phyloP scores from a whole-genome alignment of 768 basidiomycete genomes.

The Auricularia sp. region DNA sequence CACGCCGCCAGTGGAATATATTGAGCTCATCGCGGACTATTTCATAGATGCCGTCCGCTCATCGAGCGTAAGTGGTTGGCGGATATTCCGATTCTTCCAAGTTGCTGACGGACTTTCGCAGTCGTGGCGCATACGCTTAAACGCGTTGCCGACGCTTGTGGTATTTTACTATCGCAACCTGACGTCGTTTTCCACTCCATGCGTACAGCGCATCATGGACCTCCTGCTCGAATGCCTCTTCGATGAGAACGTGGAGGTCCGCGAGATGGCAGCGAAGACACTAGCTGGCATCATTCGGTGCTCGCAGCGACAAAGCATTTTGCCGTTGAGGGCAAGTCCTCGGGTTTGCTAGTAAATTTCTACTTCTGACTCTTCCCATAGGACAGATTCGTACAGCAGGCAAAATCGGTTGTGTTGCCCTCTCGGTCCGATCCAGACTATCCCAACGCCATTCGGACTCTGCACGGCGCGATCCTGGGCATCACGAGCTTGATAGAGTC shows the following conservation, averaged over 20 bases:
- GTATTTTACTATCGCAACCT: conserved; percentile 90
- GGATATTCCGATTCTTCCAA: conserved; percentile 5
- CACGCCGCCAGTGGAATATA: conserved; percentile 58
- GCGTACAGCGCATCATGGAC: conserved; percentile 67
- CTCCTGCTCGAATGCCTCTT: conserved; percentile 72
- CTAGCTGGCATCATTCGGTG: conserved; percentile 81
- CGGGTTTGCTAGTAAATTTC: conserved; percentile 1
- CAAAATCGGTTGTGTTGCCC: conserved; percentile 34
- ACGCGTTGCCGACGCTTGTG: conserved; percentile 78
- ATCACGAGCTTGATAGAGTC: conserved; percentile 42
- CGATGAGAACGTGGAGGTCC: conserved; percentile 88
- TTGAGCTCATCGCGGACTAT: conserved; percentile 48
- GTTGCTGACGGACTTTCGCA: conserved; percentile 19
- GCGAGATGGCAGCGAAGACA: conserved; percentile 82
- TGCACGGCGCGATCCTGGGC: conserved; percentile 62
- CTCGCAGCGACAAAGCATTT: conserved; percentile 80
- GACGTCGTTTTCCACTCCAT: conserved; percentile 57
- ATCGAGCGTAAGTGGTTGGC: conserved; percentile 46
- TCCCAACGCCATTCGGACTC: conserved; percentile 55
- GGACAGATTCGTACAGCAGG: conserved; percentile 61
- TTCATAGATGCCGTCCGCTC: conserved; percentile 67
- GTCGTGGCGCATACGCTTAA: conserved; percentile 87
- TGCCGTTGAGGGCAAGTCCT: conserved; percentile 62
- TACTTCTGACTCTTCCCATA: conserved; percentile 19
- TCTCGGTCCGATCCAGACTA: conserved; percentile 60